phyloP scores from a whole-genome alignment of 1,284 basidiomycete species.

The Apiotrichum siamense region DNA sequence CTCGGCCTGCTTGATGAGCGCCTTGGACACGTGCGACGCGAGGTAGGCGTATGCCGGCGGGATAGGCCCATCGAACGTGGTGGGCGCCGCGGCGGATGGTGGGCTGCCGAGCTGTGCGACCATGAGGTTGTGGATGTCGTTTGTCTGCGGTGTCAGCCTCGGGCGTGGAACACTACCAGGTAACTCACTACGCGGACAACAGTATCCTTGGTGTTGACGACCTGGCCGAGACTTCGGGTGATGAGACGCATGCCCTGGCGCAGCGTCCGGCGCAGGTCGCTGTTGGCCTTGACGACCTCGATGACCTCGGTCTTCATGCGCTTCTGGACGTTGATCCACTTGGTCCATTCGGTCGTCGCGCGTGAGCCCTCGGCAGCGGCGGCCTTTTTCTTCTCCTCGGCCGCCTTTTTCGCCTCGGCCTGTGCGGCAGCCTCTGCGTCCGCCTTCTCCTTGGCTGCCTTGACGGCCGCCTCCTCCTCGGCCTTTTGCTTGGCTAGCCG shows the following conservation, averaged over 20 bases:
- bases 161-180: neutral
- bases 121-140: constrained; percentile 58
- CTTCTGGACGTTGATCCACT: constrained; percentile 59
- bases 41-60: constrained; percentile 60
- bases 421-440: constrained; percentile 10
- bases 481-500: constrained; percentile 18
- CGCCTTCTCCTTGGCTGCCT: constrained; percentile 11
- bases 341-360: constrained; percentile 62
- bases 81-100: constrained; percentile 45
- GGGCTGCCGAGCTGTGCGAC: constrained; percentile 41
- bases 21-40: constrained; percentile 79
- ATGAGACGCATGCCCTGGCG: constrained; percentile 69
- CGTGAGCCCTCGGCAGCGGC: constrained; percentile 8
- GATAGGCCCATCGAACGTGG: constrained; percentile 37
- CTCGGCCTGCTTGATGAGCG: constrained; percentile 86
- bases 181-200: constrained; percentile 57
- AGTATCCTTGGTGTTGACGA: constrained; percentile 70
- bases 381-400: constrained; percentile 14
- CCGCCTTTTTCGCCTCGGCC: constrained; percentile 8
- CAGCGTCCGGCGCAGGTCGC: constrained; percentile 50
- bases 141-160: constrained; percentile 51
- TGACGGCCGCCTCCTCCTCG: constrained; percentile 16
- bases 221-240: constrained; percentile 83
- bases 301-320: constrained; percentile 70
- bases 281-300: constrained; percentile 62